Evolutionary conservation across 2,329 filamentous ascomycete species (phyloP).

Genomic region (Akanthomyces muscarius): DNA sequence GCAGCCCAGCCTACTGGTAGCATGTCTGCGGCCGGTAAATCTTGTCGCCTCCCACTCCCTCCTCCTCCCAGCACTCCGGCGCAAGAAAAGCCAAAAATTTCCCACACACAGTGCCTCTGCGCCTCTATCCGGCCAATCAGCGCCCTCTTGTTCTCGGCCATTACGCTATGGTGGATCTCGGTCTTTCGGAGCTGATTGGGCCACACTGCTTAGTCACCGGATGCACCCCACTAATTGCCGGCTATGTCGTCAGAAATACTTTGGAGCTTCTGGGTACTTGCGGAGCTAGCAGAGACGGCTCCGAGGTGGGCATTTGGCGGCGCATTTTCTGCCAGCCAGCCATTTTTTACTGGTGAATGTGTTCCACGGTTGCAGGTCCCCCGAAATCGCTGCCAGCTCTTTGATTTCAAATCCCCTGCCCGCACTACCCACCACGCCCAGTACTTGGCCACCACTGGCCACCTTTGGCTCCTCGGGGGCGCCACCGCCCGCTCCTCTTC

Average conservation of each 20-base stretch:
- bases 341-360: not conserved
- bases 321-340: not conserved
- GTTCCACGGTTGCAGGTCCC: not conserved
- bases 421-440: not conserved
- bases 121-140: slow-evolving; percentile 28
- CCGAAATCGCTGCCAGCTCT: slow-evolving; percentile 8
- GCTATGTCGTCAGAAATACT: slow-evolving; percentile 15
- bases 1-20: not conserved
- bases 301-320: not conserved
- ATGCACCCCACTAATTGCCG: not conserved
- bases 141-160: slow-evolving; percentile 22
- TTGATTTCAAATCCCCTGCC: slow-evolving; percentile 15
- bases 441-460: not conserved
- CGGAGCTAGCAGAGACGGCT: slow-evolving; percentile 12
- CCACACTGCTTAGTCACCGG: slow-evolving; percentile 1
- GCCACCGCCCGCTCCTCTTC: not conserved
- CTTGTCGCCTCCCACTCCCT: not conserved
- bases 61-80: not conserved
- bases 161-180: slow-evolving; percentile 19
- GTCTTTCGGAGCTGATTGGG: slow-evolving; percentile 17
- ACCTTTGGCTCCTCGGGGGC: not conserved
- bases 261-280: not conserved
- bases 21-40: not conserved
- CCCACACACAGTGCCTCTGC: not conserved
- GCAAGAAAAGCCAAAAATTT: slow-evolving; percentile 18